These are phyloP conservation scores for Avena eriantha DNA, from an alignment of 176 grass and related monocot species.

Conservation along the genomic window DNA sequence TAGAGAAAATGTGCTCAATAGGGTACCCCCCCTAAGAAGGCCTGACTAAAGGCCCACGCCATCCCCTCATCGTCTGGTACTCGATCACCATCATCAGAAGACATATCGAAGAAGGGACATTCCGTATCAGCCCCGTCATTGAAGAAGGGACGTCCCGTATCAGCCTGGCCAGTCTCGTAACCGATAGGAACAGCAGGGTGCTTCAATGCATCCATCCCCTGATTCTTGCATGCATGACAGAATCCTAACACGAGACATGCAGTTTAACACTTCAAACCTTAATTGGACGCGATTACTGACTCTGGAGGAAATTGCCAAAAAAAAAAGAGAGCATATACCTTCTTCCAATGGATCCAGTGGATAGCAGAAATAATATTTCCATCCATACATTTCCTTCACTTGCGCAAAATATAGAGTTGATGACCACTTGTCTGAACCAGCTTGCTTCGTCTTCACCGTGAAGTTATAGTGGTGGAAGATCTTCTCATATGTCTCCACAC, in stretches of 20 bases:
- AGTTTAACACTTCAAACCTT: neutral
- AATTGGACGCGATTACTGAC: neutral
- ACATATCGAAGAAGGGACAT: neutral
- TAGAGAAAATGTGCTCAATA: neutral
- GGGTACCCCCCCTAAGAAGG: neutral
- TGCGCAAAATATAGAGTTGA: constrained; percentile 14
- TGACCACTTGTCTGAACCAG: constrained; percentile 8
- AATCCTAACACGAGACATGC: constrained; percentile 8
- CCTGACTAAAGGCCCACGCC: neutral
- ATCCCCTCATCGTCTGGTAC: neutral
- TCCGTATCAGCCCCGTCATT: neutral
- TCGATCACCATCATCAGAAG: neutral
- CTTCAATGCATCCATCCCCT: constrained; percentile 19
- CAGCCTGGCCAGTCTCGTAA: constrained; percentile 2
- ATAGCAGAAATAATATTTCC: constrained; percentile 12
- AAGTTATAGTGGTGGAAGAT: neutral
- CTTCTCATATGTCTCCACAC: constrained; percentile 13
- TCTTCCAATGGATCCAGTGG: neutral
- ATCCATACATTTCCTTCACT: constrained; percentile 41
- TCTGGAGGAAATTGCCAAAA: neutral
- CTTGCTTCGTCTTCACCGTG: neutral
- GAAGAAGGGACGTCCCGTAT: neutral
- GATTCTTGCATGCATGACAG: constrained; percentile 27
- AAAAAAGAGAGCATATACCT: neutral
- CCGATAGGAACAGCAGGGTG: constrained; percentile 31